A percentile compares a stretch with the other conserved stretches of the same genome.
Evolutionary conservation across 192 early-diverging fungal species (phyloP).

Genomic region (Diversispora epigaea): DNA sequence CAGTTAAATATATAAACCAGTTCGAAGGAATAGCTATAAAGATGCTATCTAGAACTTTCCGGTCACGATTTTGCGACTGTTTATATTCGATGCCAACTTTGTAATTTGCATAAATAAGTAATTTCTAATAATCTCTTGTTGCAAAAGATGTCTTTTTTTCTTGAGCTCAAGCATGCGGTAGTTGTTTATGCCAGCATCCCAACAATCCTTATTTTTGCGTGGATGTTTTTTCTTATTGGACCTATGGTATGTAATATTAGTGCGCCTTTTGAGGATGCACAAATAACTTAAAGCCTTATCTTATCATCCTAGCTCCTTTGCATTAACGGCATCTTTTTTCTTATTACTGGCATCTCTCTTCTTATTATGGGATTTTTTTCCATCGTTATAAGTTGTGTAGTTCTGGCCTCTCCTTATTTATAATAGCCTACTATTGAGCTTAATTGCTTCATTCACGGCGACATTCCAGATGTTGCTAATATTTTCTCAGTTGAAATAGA

Average conservation of each 20-base stretch:
- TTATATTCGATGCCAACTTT: too few species aligned
- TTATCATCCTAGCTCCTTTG: neutral
- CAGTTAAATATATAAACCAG: too few species aligned
- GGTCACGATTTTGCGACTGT: too few species aligned
- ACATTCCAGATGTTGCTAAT: neutral
- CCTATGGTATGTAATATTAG: neutral
- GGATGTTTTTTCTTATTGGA: neutral
- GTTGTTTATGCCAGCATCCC: neutral
- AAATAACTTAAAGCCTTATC: neutral
- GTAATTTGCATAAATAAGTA: too few species aligned
- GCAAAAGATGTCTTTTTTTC: too few species aligned
- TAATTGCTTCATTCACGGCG: neutral
- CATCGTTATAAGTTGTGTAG: neutral
- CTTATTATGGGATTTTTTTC: neutral
- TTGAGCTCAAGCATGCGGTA: too few species aligned
- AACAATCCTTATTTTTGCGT: neutral
- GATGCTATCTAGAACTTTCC: too few species aligned
- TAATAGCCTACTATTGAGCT: neutral
- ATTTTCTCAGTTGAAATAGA: neutral
- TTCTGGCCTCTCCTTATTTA: neutral
- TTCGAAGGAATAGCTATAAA: too few species aligned
- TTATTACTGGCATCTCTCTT: neutral
- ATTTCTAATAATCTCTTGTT: too few species aligned
- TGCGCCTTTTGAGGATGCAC: neutral
- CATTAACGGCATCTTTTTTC: neutral